Evolutionary conservation across 2,329 filamentous ascomycete species (phyloP).

Genomic region (Pseudogymnoascus sp.): DNA sequence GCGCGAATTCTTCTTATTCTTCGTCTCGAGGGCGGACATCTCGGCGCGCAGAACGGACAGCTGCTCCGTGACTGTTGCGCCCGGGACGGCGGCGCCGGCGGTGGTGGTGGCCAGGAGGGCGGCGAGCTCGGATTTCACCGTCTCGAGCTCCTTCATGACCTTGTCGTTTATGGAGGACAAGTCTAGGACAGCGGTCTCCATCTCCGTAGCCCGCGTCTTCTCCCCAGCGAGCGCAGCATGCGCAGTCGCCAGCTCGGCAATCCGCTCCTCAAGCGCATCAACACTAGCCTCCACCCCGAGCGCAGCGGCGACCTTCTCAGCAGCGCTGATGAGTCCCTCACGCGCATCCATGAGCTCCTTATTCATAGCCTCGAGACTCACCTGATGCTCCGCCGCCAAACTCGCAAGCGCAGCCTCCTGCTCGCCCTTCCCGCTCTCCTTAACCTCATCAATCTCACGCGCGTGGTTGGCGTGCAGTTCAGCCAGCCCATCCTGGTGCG

Average conservation of each 20-base stretch:
- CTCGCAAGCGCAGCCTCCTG: conserved; percentile 50
- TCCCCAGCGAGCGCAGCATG: conserved; percentile 53
- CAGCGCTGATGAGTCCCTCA: conserved; percentile 57
- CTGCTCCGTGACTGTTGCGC: conserved; percentile 46
- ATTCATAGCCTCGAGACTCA: conserved; percentile 49
- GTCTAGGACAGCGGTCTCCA: conserved; percentile 49
- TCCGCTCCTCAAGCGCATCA: conserved; percentile 58
- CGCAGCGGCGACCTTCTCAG: conserved; percentile 54
- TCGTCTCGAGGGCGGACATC: conserved; percentile 52
- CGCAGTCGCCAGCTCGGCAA: conserved; percentile 48
- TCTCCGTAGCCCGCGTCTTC: conserved; percentile 49
- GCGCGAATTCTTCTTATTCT: conserved; percentile 84
- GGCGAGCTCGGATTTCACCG: conserved; percentile 46
- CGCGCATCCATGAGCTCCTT: conserved; percentile 57
- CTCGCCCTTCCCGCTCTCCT: conserved; percentile 42
- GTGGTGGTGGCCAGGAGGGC: conserved; percentile 42
- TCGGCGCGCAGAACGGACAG: conserved; percentile 57
- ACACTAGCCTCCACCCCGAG: conserved; percentile 56
- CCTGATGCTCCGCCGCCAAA: conserved; percentile 54
- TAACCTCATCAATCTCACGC: conserved; percentile 42
- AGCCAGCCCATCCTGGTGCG: conserved; percentile 44
- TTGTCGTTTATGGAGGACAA: conserved; percentile 51
- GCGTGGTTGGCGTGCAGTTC: conserved; percentile 43
- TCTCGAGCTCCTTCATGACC: conserved; percentile 54
- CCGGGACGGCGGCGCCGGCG: conserved; percentile 36